Conservation (phyloP, 116 monocot genomes). For the Thalassia testudinum region DNA sequence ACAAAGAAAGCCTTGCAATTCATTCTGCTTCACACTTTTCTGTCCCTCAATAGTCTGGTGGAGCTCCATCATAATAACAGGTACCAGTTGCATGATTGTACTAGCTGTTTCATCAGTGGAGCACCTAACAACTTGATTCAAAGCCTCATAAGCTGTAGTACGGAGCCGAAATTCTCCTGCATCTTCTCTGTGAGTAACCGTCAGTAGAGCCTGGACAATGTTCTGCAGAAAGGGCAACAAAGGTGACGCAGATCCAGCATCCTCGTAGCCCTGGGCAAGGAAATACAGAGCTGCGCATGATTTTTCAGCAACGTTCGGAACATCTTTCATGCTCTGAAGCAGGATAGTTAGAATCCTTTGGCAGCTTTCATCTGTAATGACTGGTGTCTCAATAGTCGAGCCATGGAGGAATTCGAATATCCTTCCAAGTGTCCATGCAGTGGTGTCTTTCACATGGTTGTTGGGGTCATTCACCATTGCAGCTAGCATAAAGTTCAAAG, state of each 20-base stretch:
- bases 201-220: conserved; percentile 18
- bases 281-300: conserved; percentile 40
- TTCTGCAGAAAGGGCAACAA: conserved; percentile 20
- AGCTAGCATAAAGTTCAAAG: too few species aligned
- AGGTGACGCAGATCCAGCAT: conserved; percentile 9
- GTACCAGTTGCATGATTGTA: conserved; percentile 9
- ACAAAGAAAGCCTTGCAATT: background rate
- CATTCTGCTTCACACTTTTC: background rate
- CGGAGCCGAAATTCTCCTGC: conserved; percentile 13
- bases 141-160: conserved; percentile 27
- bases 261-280: conserved; percentile 36
- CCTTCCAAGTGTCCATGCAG: too few species aligned
- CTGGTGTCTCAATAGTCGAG: conserved; percentile 6
- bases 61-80: background rate
- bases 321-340: conserved; percentile 29
- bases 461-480: too few species aligned
- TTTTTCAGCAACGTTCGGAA: conserved; percentile 31
- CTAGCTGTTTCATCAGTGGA: conserved; percentile 11
- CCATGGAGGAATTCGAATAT: conserved; percentile 34
- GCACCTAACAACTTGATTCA: conserved; percentile 27
- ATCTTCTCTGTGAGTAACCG: conserved; percentile 12
- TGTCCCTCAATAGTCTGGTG: background rate
- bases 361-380: conserved; percentile 15
- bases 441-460: too few species aligned
- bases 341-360: conserved; percentile 21